These are phyloP conservation scores for Trichoderma polysporum DNA, from an alignment of 2,329 filamentous ascomycete genomes.

Conservation along the genomic window DNA sequence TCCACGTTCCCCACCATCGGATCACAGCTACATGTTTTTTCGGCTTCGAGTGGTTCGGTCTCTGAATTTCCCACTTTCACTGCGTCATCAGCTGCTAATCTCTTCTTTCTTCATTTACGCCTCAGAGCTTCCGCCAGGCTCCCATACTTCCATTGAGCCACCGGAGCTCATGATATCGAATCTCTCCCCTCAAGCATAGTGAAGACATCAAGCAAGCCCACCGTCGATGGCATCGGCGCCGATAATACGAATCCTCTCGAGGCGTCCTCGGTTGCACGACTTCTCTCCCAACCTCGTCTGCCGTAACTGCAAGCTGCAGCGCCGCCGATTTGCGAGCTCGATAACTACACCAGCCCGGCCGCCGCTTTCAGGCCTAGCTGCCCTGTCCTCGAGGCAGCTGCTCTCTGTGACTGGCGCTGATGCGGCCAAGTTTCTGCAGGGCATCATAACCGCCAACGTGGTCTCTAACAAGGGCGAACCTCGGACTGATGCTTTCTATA, in stretches of 20 bases:
- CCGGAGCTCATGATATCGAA: not conserved
- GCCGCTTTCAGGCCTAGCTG: conserved; percentile 48
- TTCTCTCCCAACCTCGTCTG: conserved; percentile 29
- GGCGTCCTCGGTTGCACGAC: conserved; percentile 16
- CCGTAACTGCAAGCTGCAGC: conserved; percentile 35
- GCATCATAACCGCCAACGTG: conserved; percentile 68
- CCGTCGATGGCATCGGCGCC: not conserved
- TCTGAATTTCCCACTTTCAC: conserved; percentile 10
- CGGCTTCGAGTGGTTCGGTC: conserved; percentile 2
- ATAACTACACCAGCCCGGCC: conserved; percentile 39
- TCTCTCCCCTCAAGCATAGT: not conserved
- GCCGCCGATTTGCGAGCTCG: conserved; percentile 34
- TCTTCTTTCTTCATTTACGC: not conserved
- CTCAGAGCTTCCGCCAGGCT: not conserved
- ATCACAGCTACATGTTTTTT: conserved; percentile 13
- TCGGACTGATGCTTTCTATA: conserved; percentile 63
- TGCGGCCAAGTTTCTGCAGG: conserved; percentile 81
- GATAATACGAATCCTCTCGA: conserved; percentile 29
- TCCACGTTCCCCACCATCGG: conserved; percentile 9
- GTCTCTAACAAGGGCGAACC: conserved; percentile 40
- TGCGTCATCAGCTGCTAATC: not conserved
- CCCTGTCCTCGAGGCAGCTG: conserved; percentile 71
- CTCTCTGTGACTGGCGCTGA: conserved; percentile 79
- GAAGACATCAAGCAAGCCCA: not conserved
- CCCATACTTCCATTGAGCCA: not conserved